Conservation (phyloP, 345 rosid species). For the Arabidopsis arenosa region DNA sequence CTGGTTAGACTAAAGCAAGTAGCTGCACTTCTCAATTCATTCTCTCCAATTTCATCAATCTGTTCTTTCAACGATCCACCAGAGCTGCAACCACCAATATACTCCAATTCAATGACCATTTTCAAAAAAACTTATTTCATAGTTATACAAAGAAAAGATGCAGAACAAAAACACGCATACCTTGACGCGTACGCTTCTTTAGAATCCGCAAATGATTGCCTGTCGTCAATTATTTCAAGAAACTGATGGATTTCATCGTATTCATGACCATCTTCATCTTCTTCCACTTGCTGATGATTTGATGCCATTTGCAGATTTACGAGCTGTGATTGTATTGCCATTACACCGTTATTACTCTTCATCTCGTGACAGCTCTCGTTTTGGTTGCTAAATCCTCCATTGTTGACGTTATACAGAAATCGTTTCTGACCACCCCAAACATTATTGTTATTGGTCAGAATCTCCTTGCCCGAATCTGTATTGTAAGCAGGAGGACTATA, state of each 20-base stretch:
- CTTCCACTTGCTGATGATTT: conserved; percentile 53
- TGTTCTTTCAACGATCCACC: conserved; percentile 67
- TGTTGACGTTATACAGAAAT: conserved; percentile 42
- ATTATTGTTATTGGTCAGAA: neutral
- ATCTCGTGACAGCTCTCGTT: conserved; percentile 25
- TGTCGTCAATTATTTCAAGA: conserved; percentile 76
- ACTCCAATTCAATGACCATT: neutral
- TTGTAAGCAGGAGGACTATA: conserved; percentile 43
- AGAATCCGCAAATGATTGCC: conserved; percentile 74
- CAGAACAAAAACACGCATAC: conserved; percentile 30
- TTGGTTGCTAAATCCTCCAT: conserved; percentile 51
- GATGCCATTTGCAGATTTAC: conserved; percentile 50
- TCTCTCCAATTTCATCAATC: conserved; percentile 58
- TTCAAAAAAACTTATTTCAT: neutral
- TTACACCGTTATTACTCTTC: conserved; percentile 37
- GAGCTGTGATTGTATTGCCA: conserved; percentile 59
- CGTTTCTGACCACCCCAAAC: conserved; percentile 31
- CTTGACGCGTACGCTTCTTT: conserved; percentile 67
- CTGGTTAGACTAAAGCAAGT: conserved; percentile 85
- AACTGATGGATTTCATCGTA: conserved; percentile 82
- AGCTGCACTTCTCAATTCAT: conserved; percentile 85
- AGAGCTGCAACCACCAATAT: conserved; percentile 54
- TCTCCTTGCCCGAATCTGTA: conserved; percentile 55
- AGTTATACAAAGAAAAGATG: neutral
- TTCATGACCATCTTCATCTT: conserved; percentile 46